Base-by-base conservation (phyloP, 345 rosid genomes). In the Firmiana major region DNA sequence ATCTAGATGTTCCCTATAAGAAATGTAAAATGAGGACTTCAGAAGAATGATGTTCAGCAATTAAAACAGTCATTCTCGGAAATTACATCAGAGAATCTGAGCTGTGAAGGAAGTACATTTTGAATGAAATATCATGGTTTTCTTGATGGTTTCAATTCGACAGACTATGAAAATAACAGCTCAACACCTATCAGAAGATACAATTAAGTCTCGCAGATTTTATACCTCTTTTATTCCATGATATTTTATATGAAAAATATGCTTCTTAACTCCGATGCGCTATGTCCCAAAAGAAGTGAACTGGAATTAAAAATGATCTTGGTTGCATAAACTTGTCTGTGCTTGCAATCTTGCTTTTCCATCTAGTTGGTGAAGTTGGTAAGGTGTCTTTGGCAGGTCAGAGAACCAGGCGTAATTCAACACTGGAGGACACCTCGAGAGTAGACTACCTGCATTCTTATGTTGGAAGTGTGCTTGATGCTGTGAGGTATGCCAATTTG, bases 381-480 rank as follows among this genome's bases (percentile, higher is more conserved):
- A 9, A 45, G 74, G 57, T 51, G 21, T 55, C 21, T n/a, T 69
- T 48, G 59, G n/a, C 77, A 86, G 89, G 89, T 73, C 71, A 31
- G 21, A 21, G n/a, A 15, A 75, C 38, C 26, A 22, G 45, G 28
- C 81, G 73, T 0, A 79, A 55, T 67, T 76, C 87, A 26, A 38
- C 51, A 8, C 46, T 88, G 70, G 75, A 85, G 65, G 91, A 86
- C 49, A 73, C 80, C 40, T 9, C 68, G 43, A 85, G 89, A 76
- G 75, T 80, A 40, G 70, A 80, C 66, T 83, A 71, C 67, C 53
- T 88, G 12, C 58, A 78, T 51, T 73, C 65, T 11, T 84, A 81
- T 28, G 77, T 84, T 43, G 89, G 91, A 59, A 72, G 75, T 42
- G 34, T 83, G 75, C 83, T 84, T 63, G 86, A 86, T 45, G 84